Conservation (phyloP, 1,284 basidiomycete genomes). For the Naganishia sp. region DNA sequence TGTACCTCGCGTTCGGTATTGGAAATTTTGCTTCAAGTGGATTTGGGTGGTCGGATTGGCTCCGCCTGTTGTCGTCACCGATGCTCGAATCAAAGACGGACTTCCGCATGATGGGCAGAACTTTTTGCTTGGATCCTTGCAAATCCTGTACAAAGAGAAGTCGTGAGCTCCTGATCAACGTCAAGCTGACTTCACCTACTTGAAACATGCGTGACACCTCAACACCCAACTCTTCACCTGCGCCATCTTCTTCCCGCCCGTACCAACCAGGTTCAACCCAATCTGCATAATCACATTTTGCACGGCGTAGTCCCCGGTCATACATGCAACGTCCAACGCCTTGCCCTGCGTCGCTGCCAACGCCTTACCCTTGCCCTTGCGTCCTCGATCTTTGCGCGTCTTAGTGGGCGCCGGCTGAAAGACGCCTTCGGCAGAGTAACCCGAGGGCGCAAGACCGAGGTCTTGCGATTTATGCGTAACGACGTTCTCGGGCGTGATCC, state of each 20-base stretch:
- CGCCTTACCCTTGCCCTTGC: constrained; percentile 25
- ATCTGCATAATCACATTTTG: constrained; percentile 97
- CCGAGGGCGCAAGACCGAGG: constrained; percentile 69
- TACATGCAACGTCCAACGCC: constrained; percentile 70
- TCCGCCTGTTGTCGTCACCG: constrained; percentile 72
- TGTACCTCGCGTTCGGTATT: constrained; percentile 88
- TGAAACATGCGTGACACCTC: constrained; percentile 98
- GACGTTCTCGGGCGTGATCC: constrained; percentile 94
- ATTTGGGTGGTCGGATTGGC: constrained; percentile 68
- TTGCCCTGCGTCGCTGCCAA: constrained; percentile 52
- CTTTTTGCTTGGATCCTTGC: constrained; percentile 90
- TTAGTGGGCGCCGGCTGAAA: constrained; percentile 17
- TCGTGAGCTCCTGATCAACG: background rate
- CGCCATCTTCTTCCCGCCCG: constrained; percentile 86
- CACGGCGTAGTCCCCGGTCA: constrained; percentile 99
- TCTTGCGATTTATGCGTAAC: constrained; percentile 83
- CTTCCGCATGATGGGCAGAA: constrained; percentile 99
- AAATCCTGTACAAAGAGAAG: constrained; percentile 66
- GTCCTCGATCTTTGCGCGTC: constrained; percentile 22
- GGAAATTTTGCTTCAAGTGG: constrained; percentile 92
- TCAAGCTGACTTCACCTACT: constrained; percentile 64
- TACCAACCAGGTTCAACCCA: constrained; percentile 86
- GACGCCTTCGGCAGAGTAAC: constrained; percentile 37
- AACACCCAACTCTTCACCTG: constrained; percentile 94
- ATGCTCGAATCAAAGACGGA: constrained; percentile 83